Evolutionary conservation across 2,329 filamentous ascomycete species (phyloP).

Genomic region (Neocatenulostroma microsporum): DNA sequence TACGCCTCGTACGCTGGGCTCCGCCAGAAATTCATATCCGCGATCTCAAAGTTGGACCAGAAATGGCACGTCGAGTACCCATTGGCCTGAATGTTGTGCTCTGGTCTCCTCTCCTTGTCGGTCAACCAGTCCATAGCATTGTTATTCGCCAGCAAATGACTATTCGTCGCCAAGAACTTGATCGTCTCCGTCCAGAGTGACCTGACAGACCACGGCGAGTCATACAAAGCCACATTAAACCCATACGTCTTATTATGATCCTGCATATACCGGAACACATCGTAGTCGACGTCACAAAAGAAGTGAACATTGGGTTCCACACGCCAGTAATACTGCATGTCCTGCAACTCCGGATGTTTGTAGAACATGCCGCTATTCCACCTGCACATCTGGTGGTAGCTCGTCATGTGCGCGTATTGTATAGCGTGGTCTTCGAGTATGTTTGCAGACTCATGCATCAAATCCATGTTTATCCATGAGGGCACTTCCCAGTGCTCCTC

Average conservation of each 20-base stretch:
- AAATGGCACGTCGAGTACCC: constrained; percentile 98
- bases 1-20: constrained; percentile 88
- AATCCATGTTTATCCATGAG: constrained; percentile 80
- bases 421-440: constrained; percentile 76
- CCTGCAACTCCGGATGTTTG: constrained; percentile 77
- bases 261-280: constrained; percentile 96
- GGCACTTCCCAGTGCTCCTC: constrained; percentile 90
- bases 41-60: constrained; percentile 99
- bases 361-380: constrained; percentile 99
- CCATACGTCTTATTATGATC: constrained; percentile 99
- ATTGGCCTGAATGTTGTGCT: constrained; percentile 71
- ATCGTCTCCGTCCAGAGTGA: constrained; percentile 92
- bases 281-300: constrained; percentile 98
- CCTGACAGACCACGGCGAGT: constrained; percentile 76
- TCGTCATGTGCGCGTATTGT: constrained; percentile 80
- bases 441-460: constrained; percentile 77
- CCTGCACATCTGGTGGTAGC: constrained; percentile 98
- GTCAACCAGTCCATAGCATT: constrained; percentile 84
- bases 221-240: constrained; percentile 96
- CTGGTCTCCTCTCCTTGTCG: constrained; percentile 66
- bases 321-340: constrained; percentile 92
- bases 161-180: constrained; percentile 73
- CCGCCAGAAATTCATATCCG: constrained; percentile 85
- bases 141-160: constrained; percentile 70
- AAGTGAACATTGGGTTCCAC: constrained; percentile 98